Evolutionary conservation across 805 yeast genomes (phyloP).

Genomic region (Kodamaea kaohsiungensis): DNA sequence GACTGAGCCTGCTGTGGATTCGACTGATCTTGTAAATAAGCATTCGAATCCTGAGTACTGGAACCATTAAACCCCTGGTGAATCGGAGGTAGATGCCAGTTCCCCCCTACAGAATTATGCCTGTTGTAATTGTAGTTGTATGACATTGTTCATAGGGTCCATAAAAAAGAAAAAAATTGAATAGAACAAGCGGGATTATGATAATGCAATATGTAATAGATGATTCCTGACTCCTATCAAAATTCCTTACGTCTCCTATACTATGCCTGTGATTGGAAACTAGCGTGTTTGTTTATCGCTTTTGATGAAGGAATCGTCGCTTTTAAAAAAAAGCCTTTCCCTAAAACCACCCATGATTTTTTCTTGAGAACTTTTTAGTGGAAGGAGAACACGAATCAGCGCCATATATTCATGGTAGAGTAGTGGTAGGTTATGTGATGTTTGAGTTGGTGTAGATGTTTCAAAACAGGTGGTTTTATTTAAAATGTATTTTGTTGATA

Average conservation of each 20-base stretch:
- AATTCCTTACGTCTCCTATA: background rate
- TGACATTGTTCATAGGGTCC: conserved; percentile 22
- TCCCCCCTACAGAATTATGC: conserved; percentile 41
- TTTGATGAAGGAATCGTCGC: background rate
- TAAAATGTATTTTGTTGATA: too few relatives aligned
- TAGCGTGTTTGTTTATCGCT: background rate
- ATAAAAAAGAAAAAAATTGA: background rate
- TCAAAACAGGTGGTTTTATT: too few relatives aligned
- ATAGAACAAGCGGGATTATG: background rate
- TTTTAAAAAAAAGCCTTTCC: background rate
- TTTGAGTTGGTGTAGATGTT: too few relatives aligned
- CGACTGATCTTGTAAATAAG: background rate
- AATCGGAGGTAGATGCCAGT: conserved; percentile 35
- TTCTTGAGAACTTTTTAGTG: background rate
- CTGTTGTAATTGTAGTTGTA: conserved; percentile 33
- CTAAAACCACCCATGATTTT: background rate
- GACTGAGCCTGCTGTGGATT: background rate
- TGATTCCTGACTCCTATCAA: background rate
- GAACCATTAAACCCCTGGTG: conserved; percentile 20
- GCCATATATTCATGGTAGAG: background rate
- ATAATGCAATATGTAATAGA: background rate
- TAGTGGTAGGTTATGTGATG: too few relatives aligned
- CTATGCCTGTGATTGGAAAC: background rate
- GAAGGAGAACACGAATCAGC: background rate
- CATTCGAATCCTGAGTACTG: background rate